A percentile compares a stretch with the other conserved stretches of the same genome.
These are phyloP conservation scores for Zasmidium angulare DNA, from an alignment of 2,329 filamentous ascomycete species.

Conservation along the genomic window DNA sequence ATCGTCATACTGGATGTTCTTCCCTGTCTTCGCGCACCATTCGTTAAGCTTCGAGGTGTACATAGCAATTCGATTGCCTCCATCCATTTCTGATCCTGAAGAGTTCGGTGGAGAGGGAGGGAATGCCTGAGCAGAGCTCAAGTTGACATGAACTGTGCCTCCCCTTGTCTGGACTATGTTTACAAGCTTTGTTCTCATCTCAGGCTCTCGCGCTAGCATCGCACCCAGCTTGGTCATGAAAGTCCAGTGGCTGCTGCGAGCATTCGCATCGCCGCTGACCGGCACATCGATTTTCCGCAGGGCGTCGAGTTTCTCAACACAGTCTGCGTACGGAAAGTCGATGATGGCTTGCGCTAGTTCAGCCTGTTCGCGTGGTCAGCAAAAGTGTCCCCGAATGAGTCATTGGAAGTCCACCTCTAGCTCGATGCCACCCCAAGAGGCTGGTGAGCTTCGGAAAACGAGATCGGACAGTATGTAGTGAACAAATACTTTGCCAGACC, in stretches of 20 bases:
- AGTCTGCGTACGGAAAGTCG: neutral
- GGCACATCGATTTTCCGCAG: neutral
- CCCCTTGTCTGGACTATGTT: neutral
- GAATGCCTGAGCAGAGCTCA: neutral
- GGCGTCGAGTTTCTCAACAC: neutral
- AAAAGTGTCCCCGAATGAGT: neutral
- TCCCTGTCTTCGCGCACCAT: neutral
- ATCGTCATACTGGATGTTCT: neutral
- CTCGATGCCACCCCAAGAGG: neutral
- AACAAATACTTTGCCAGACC: neutral
- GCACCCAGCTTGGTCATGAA: neutral
- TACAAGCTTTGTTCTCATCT: neutral
- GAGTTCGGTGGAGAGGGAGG: neutral
- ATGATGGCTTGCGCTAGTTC: neutral
- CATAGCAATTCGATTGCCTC: neutral
- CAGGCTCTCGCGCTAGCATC: neutral
- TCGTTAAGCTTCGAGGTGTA: neutral
- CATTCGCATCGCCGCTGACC: neutral
- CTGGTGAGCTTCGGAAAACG: neutral
- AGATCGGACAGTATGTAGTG: neutral
- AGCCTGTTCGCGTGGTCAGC: neutral
- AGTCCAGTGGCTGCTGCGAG: neutral
- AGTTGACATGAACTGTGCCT: neutral
- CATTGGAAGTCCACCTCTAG: neutral
- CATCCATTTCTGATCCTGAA: neutral